phyloP scores from a whole-genome alignment of 208 protist genomes.

The Leptomonas pyrrhocoris region DNA sequence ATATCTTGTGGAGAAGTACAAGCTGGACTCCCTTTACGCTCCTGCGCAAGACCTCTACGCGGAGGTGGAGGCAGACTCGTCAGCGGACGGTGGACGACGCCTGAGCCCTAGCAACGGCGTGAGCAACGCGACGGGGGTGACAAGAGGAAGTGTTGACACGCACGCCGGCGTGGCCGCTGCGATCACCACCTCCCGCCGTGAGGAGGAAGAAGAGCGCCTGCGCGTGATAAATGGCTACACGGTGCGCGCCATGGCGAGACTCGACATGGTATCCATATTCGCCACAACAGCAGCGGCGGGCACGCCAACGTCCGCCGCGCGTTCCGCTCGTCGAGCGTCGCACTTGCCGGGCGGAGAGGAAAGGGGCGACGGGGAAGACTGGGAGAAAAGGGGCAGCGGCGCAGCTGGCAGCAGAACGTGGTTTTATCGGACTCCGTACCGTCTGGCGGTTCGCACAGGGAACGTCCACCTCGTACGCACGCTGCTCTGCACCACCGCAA shows the following conservation, averaged over 20 bases:
- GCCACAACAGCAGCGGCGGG: background rate
- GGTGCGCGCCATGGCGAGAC: conserved; percentile 13
- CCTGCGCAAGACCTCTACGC: conserved; percentile 28
- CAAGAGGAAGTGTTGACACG: background rate
- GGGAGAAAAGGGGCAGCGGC: background rate
- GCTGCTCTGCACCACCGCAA: conserved; percentile 14
- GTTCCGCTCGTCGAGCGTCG: background rate
- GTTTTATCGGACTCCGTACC: conserved; percentile 56
- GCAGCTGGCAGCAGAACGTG: conserved; percentile 12
- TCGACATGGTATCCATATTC: background rate
- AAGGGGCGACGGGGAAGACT: background rate
- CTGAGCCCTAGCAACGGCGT: background rate
- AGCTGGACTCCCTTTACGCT: conserved; percentile 64
- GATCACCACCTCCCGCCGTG: conserved; percentile 1
- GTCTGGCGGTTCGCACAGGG: conserved; percentile 47
- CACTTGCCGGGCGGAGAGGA: background rate
- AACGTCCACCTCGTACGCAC: conserved; percentile 24
- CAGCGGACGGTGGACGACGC: background rate
- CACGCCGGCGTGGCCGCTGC: conserved; percentile 7
- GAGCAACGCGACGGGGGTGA: background rate
- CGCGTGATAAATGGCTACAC: conserved; percentile 14
- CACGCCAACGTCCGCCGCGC: background rate
- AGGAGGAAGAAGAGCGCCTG: conserved; percentile 10
- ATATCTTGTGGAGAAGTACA: conserved; percentile 54
- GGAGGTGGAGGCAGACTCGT: background rate